Evolutionary conservation across 208 protist species (phyloP).

Genomic region (Leishmania tarentolae): DNA sequence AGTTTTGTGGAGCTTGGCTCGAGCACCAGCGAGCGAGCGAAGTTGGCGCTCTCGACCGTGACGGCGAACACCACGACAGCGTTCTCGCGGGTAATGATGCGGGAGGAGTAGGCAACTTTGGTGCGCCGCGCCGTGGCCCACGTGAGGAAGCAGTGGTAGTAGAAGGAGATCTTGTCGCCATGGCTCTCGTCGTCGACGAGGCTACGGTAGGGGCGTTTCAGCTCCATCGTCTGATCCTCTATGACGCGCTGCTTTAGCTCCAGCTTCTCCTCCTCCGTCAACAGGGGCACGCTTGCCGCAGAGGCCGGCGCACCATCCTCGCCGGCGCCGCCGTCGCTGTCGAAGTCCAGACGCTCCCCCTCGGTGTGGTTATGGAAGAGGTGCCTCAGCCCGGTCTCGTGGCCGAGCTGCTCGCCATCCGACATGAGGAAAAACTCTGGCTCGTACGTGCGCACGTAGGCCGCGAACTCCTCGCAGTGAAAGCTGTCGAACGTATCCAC

Average conservation of each 20-base stretch:
- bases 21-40: conserved; percentile 64
- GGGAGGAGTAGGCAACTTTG: conserved; percentile 84
- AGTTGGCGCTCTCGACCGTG: conserved; percentile 57
- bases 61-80: conserved; percentile 84
- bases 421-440: conserved; percentile 90
- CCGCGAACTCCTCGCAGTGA: conserved; percentile 56
- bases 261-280: conserved; percentile 21
- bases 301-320: conserved; percentile 11
- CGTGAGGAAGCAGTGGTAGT: conserved; percentile 80
- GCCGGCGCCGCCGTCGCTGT: not conserved
- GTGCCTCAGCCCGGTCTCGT: conserved; percentile 42
- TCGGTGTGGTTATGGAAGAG: conserved; percentile 59
- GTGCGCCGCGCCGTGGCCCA: conserved; percentile 68
- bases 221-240: conserved; percentile 30
- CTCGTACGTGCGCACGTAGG: conserved; percentile 64
- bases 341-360: conserved; percentile 24
- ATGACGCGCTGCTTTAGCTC: conserved; percentile 20
- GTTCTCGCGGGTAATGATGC: conserved; percentile 85
- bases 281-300: not conserved
- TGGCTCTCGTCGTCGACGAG: conserved; percentile 71
- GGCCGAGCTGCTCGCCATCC: conserved; percentile 87
- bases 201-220: conserved; percentile 58
- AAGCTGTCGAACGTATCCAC: conserved; percentile 79
- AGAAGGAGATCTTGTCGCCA: conserved; percentile 65
- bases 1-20: conserved; percentile 42